phyloP scores from a whole-genome alignment of 352 stramenopile species.

The Blastocystis sp. region DNA sequence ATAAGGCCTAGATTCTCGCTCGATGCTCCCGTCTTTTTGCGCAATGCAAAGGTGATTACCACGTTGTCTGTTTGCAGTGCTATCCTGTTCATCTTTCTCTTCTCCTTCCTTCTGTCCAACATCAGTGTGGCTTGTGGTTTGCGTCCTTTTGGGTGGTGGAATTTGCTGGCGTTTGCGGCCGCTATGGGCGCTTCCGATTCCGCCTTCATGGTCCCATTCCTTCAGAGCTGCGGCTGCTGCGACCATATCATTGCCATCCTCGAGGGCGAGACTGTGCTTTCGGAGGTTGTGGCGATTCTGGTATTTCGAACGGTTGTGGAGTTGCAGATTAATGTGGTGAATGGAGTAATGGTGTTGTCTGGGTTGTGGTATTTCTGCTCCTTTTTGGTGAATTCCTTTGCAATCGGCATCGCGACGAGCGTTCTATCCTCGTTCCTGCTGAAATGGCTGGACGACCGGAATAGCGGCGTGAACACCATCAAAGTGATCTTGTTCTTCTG shows the following conservation, averaged over 20 bases:
- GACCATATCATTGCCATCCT: constrained; percentile 5
- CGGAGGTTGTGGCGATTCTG: constrained; percentile 31
- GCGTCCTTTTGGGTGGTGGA: constrained; percentile 36
- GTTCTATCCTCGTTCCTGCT: constrained; percentile 17
- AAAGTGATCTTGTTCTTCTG: constrained; percentile 34
- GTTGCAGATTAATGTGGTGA: constrained; percentile 15
- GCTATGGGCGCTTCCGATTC: constrained; percentile 30
- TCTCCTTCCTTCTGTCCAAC: constrained; percentile 25
- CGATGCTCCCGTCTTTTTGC: constrained; percentile 5
- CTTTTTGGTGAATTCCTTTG: constrained; percentile 39
- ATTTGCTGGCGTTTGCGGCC: constrained; percentile 27
- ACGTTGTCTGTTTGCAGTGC: constrained; percentile 1
- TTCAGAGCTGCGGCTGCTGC: constrained; percentile 6
- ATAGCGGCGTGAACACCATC: neutral
- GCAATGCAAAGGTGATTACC: constrained; percentile 18
- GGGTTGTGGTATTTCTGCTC: constrained; percentile 22
- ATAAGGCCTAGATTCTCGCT: constrained; percentile 26
- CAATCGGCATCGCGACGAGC: neutral
- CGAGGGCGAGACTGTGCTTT: constrained; percentile 35
- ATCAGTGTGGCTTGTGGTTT: neutral
- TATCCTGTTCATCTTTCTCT: constrained; percentile 41
- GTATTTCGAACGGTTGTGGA: constrained; percentile 40
- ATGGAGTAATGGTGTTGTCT: constrained; percentile 1
- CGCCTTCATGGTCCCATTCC: constrained; percentile 37
- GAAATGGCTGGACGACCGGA: neutral